Conservation (phyloP, 2,329 filamentous ascomycete genomes). For the Aspergillus bombycis region DNA sequence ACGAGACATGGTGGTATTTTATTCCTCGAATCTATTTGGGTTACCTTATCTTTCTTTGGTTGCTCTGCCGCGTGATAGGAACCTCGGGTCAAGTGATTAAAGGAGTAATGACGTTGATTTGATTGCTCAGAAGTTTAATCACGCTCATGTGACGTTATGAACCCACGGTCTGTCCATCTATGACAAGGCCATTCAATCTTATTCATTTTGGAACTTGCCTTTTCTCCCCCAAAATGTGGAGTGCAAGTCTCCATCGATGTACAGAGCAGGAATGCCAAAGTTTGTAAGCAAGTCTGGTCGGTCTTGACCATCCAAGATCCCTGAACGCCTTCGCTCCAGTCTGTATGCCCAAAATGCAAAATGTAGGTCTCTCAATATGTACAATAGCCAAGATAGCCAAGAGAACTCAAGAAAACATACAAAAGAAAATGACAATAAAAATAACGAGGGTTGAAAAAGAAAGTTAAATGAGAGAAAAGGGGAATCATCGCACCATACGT, state of each 20-base stretch:
- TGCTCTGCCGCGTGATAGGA: neutral
- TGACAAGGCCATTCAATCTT: neutral
- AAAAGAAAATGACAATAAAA: neutral
- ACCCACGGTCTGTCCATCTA: neutral
- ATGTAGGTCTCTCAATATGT: conserved; percentile 4
- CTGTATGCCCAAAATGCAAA: conserved; percentile 10
- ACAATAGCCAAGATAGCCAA: neutral
- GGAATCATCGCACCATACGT: neutral
- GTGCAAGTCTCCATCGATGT: neutral
- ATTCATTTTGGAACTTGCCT: neutral
- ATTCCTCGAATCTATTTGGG: neutral
- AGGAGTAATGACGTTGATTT: neutral
- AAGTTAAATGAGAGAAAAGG: neutral
- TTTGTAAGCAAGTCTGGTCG: neutral
- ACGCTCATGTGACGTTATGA: neutral
- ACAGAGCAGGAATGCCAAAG: neutral
- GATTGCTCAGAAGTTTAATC: neutral
- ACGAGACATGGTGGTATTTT: neutral
- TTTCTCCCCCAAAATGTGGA: neutral
- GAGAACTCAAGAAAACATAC: neutral
- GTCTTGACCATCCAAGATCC: neutral
- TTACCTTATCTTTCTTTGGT: neutral
- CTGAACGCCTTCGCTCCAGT: conserved; percentile 13
- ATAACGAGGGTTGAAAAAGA: conserved; percentile 1
- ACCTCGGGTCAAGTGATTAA: neutral